Evolutionary conservation across 2,329 filamentous ascomycete species (phyloP), one percentile per base, ranked within the genome.

Genomic region (Talaromyces amestolkiae): DNA sequence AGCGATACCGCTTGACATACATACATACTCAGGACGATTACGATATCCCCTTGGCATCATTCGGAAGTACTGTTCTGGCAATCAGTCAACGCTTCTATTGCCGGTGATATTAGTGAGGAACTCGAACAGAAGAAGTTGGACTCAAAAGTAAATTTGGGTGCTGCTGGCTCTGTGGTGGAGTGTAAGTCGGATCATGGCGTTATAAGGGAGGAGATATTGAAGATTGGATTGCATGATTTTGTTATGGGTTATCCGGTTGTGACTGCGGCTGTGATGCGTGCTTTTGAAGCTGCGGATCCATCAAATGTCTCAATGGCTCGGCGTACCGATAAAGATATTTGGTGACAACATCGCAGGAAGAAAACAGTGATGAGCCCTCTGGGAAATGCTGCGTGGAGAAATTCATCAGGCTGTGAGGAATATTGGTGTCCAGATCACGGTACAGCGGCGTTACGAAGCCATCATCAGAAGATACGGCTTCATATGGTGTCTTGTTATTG

Each of bases 381-480:
- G 86, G 83, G 72, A 95, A 95, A 0, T 84, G 75, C 7, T 86
- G 80, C 69, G 94, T 90, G 4, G 89, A 89, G 75, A 89, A 97
- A 3, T 84, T 81, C 94, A 98, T 98, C 61, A 97, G 75, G 0
- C 83, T 82, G 66, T 90, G 87, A 0, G 93, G 91, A 58, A 97
- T 93, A 75, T 98, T 98, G 24, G 93, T 93, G 72, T 97, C 89
- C 17, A 97, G 81, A 27, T 84, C 80, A 58, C 92, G 87, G 76
- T 97, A 97, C 78, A 97, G 86, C 3, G 93, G 91, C 19, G 91
- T 92, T n/a, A 91, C 83, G 72, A 94, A 96, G 2, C 87, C 76
- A 64, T 84, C 82, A 68, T 93, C 90, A 27, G 86, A 83, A 53
- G 84, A 83, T 71, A 85, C 72, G 2, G 85, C 85, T 71, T 86